Evolutionary conservation across 2,329 filamentous ascomycete species (phyloP), one percentile per base, ranked within the genome.

Genomic region (Botrytis paeoniae): DNA sequence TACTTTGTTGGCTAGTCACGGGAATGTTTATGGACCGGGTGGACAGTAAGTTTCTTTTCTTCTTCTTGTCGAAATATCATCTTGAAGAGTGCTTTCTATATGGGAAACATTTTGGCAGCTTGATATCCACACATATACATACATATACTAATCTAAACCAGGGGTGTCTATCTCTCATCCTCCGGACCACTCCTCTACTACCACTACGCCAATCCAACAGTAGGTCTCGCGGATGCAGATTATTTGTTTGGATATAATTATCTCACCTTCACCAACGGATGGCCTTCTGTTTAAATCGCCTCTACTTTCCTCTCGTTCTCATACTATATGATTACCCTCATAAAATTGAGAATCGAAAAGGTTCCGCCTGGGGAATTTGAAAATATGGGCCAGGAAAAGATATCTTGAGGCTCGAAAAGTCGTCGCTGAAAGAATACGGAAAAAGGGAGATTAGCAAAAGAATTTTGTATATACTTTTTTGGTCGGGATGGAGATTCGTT

Each of bases 1-100:
- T 0, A 82, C 87, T 6, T 86, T 93, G 0, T 83, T 92, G 0
- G 85, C 86, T 75, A 88, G 85, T 22, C 89, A 92, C 76, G 87
- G 82, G 9, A 86, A 81, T 39, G 85, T 91, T 0, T 92, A 92
- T 76, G 90, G 87, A 43, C 90, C 90, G 25, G 90, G 90, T 74
- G 89, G 89, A 54, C 89, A 92, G 79, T 77, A 69, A 73, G 74
- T 75, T 39, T 65, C 73, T 51, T 29, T 8, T 45, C 43, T 45
- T 43, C 10, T 18, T 45, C 20, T 45, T 20, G 7, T 45, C 43
- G 3, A 9, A 45, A 22, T 45, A 4, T 22, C 39, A 16, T 41
- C 43, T 22, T 6, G 20, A 45, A 22, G 43, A 9, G 20, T 22
- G 43, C 0, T 45, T 45, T 22, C 20, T 8, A 45, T 10, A 9